These are phyloP conservation scores for Brassica napus DNA, from an alignment of 345 rosid species.

Conservation along the genomic window DNA sequence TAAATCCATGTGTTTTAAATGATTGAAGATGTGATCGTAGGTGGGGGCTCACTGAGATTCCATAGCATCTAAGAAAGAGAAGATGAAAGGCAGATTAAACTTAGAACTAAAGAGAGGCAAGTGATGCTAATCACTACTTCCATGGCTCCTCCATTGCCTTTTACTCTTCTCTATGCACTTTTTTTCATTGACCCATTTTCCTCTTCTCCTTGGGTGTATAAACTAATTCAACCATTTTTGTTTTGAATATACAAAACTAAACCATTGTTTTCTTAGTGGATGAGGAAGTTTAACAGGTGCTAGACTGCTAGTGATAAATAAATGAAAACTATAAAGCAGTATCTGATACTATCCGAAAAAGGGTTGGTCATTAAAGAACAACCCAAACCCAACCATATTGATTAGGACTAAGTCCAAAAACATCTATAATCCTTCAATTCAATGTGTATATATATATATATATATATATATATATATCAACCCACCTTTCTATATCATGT, in stretches of 20 bases:
- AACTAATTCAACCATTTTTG: conserved; percentile 30
- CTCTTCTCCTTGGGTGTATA: conserved; percentile 32
- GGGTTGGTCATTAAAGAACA: conserved; percentile 1
- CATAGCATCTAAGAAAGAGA: conserved; percentile 27
- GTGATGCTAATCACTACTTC: conserved; percentile 41
- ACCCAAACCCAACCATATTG: conserved; percentile 15
- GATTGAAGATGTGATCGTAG: conserved; percentile 40
- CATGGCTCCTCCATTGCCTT: conserved; percentile 25
- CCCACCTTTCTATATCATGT: conserved; percentile 33
- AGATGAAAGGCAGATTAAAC: conserved; percentile 18
- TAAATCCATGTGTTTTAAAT: conserved; percentile 29
- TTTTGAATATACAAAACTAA: conserved; percentile 15
- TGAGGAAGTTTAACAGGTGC: conserved; percentile 1
- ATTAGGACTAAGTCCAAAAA: conserved; percentile 2
- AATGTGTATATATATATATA: not conserved
- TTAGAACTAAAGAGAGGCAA: conserved; percentile 33
- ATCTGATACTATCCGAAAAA: conserved; percentile 22
- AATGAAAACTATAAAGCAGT: not conserved
- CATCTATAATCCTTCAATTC: not conserved
- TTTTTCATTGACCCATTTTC: conserved; percentile 32
- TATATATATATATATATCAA: not conserved
- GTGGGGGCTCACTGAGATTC: conserved; percentile 38
- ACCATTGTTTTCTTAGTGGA: conserved; percentile 20
- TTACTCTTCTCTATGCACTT: conserved; percentile 38
- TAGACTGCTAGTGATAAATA: not conserved